Evolutionary conservation across 192 early-diverging fungal genomes (phyloP).

Genomic region (Paraglomus brasilianum): DNA sequence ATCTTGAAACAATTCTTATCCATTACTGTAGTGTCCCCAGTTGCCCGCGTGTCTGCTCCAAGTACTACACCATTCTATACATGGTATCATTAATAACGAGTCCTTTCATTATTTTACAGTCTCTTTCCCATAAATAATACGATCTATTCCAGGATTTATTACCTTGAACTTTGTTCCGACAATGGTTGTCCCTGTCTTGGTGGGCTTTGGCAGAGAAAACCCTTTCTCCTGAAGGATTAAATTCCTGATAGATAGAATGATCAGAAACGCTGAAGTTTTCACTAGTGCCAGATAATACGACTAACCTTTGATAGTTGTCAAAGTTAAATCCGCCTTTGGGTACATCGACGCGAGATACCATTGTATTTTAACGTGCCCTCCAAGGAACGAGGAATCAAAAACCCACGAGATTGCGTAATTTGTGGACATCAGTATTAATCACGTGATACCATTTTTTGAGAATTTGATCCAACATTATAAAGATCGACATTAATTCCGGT

Average conservation of each 20-base stretch:
- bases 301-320: conserved; percentile 79
- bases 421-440: too few relatives aligned
- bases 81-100: background rate
- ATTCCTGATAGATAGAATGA: conserved; percentile 60
- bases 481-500: too few relatives aligned
- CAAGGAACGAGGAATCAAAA: too few relatives aligned
- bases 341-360: conserved; percentile 52
- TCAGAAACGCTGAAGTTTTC: conserved; percentile 17
- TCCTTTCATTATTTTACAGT: too few relatives aligned
- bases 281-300: background rate
- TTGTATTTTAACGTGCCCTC: conserved; percentile 23
- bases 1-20: conserved; percentile 99
- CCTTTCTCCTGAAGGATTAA: conserved; percentile 74
- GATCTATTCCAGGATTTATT: background rate
- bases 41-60: conserved; percentile 97
- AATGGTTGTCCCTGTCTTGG: conserved; percentile 97
- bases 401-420: too few relatives aligned
- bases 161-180: conserved; percentile 91
- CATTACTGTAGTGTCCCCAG: conserved; percentile 90
- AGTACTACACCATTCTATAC: conserved; percentile 84
- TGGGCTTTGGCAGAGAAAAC: conserved; percentile 74
- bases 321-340: conserved; percentile 80
- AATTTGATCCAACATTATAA: too few relatives aligned
- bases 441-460: too few relatives aligned
- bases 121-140: too few relatives aligned